Conservation (phyloP, 192 early-diverging fungal genomes). For the Dissophora globulifera region DNA sequence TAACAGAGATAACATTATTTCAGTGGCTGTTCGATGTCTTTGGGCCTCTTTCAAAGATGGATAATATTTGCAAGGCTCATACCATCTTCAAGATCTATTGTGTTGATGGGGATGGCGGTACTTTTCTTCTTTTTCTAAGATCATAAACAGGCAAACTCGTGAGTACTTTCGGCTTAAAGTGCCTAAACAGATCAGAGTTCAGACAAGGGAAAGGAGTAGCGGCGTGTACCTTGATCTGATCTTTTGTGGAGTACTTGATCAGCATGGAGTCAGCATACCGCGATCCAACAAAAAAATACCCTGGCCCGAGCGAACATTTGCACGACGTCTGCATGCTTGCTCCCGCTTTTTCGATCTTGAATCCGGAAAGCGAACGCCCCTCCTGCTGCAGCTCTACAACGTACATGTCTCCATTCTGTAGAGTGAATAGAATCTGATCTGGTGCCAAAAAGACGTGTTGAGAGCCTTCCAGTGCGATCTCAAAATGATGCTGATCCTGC, state of each 20-base stretch:
- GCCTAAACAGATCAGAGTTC: too few relatives aligned
- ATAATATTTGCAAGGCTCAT: neutral
- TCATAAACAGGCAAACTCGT: too few relatives aligned
- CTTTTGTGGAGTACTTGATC: slow-evolving; percentile 66
- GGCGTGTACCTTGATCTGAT: slow-evolving; percentile 32
- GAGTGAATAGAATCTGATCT: slow-evolving; percentile 76
- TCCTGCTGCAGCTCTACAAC: slow-evolving; percentile 76
- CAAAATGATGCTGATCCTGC: slow-evolving; percentile 63
- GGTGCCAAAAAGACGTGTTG: slow-evolving; percentile 72
- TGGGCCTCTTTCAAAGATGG: neutral
- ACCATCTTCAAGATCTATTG: slow-evolving; percentile 50
- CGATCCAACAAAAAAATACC: slow-evolving; percentile 78
- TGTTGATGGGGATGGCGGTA: slow-evolving; percentile 4
- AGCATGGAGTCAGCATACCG: slow-evolving; percentile 75
- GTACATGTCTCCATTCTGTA: slow-evolving; percentile 78
- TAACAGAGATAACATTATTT: neutral
- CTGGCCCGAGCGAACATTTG: slow-evolving; percentile 54
- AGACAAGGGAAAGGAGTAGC: neutral
- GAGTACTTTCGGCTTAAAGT: too few relatives aligned
- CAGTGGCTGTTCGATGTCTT: neutral
- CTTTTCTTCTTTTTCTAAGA: slow-evolving; percentile 38
- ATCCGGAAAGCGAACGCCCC: slow-evolving; percentile 83
- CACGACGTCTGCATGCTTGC: slow-evolving; percentile 64
- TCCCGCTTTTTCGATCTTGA: slow-evolving; percentile 66
- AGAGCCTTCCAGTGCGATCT: slow-evolving; percentile 77